phyloP scores from a whole-genome alignment of 805 yeast genomes.

The Danielozyma ontarioensis region DNA sequence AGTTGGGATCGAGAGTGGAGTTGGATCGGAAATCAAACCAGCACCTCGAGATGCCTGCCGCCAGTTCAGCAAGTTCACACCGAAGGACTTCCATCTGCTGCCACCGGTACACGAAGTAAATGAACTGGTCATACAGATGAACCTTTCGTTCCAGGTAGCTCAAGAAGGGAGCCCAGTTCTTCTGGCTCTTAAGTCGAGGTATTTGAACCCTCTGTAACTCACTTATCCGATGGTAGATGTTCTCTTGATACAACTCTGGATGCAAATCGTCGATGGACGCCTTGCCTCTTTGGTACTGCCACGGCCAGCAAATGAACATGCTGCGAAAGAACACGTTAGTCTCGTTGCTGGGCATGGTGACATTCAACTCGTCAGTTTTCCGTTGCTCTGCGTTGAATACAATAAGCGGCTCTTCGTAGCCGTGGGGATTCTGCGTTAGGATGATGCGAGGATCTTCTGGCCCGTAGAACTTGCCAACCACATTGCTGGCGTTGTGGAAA shows the following conservation, averaged over 20 bases:
- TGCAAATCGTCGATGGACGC: background rate
- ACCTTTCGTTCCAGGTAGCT: constrained; percentile 15
- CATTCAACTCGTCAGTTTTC: constrained; percentile 9
- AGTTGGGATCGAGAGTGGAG: background rate
- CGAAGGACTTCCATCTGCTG: constrained; percentile 19
- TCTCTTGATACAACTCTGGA: background rate
- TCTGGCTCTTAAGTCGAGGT: constrained; percentile 13
- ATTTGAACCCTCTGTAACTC: background rate
- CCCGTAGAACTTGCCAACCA: constrained; percentile 13
- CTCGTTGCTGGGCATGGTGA: constrained; percentile 2
- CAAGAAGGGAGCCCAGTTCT: constrained; percentile 40
- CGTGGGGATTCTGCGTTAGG: constrained; percentile 15
- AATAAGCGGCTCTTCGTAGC: constrained; percentile 24
- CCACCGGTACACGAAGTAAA: constrained; percentile 32
- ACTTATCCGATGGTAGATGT: background rate
- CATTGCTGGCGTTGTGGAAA: constrained; percentile 5
- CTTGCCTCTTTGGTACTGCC: constrained; percentile 1
- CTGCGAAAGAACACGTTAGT: background rate
- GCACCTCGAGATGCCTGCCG: constrained; percentile 2
- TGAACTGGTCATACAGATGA: constrained; percentile 14
- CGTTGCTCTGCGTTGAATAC: constrained; percentile 20
- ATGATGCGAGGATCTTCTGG: constrained; percentile 26
- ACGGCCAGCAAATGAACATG: constrained; percentile 2
- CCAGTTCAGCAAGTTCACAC: constrained; percentile 13
- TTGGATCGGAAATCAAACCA: constrained; percentile 1